Base-by-base conservation (phyloP, 148 eudicot genomes). In the Persicaria tinctoria region DNA sequence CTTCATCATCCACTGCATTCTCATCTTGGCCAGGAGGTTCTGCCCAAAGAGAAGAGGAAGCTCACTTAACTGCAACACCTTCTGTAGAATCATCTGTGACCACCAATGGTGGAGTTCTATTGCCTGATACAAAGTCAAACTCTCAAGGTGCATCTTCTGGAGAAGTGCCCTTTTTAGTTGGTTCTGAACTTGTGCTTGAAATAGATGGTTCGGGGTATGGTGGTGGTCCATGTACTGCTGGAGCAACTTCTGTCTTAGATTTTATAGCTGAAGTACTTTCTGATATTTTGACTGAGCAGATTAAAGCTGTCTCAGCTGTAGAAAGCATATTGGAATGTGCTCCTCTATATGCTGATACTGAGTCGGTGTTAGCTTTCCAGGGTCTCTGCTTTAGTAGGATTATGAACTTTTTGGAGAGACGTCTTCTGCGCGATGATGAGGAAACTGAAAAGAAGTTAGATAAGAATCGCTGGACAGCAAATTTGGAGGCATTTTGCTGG, bases 181-280 rank as follows among this genome's bases (percentile, higher is more conserved):
- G 83, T 78, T 79, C 88, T 59, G 83, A 85, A 73, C 86, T 92
- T 20, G 85, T 95, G 73, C 88, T 95, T 70, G 94, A 92, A 77
- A 83, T 90, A 46, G 94, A 95, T 85, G 93, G 90, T 82, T 82
- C 86, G 75, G 94, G 99, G 53, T 95, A 92, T 80, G 92, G 91
- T 14, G 94, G 97, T 63, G 99, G 99, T 74, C 96, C 99, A 11
- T 92, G 97, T 82, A 86, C 91, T 76, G 97, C 93, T 7, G 97
- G 90, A 70, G 99, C 99, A 68, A 88, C 88, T 80, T 97, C 99
- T 74, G 89, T 92, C 78, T 73, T 92, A 50, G 97, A 95, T 89
- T 92, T 89, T 68, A 66, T 89, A 81, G 99, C 96, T 16, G 99
- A 88, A 83, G 97, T 90, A 75, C 87, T 95, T 54, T 89, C 99